Evolutionary conservation across 2,329 filamentous ascomycete species (phyloP), one percentile per base, ranked within the genome.

Genomic region (Microsporum ferrugineum): DNA sequence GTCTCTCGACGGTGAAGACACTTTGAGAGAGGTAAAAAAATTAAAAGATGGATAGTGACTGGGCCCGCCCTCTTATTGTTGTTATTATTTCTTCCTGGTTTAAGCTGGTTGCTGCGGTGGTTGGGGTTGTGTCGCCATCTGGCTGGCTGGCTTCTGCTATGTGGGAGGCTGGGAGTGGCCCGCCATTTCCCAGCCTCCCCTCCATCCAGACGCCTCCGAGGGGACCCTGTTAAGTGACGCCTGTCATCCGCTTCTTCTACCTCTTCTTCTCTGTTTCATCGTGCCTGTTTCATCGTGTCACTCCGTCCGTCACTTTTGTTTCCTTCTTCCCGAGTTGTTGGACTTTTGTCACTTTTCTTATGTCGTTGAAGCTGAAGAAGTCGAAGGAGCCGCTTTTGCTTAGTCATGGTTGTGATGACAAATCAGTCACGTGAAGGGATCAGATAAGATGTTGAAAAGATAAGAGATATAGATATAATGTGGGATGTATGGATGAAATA

Each of bases 81-180:
- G 14, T n/a, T n/a, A n/a, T n/a, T n/a, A 43, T 43, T n/a, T 14
- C n/a, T n/a, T 14, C 17, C 39, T 33, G 39, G 12, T 31, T 33
- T 29, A 8, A 47, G 6, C 23, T 10, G 34, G 12, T 4, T 53
- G 29, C 12, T 14, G 49, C 49, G 49, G 49, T 33, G 49, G 49
- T 53, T 53, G 49, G 49, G 49, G 12, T 33, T 31, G 49, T 31
- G 49, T 34, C 49, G 12, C 31, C 31, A 27, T 31, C 49, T n/a
- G 49, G 49, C 49, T 53, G 45, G 45, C 27, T 51, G 45, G 45
- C 29, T 17, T 27, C 27, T 17, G 29, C 29, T 27, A 53, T 53
- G 49, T 53, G 49, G 49, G 49, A 53, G 49, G 49, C 49, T 53
- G 49, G 49, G 49, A 53, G 49, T 53, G 49, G 49, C 27, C 17